Evolutionary conservation across 805 yeast species (phyloP).

Genomic region (Metschnikowia baotianmanensis): DNA sequence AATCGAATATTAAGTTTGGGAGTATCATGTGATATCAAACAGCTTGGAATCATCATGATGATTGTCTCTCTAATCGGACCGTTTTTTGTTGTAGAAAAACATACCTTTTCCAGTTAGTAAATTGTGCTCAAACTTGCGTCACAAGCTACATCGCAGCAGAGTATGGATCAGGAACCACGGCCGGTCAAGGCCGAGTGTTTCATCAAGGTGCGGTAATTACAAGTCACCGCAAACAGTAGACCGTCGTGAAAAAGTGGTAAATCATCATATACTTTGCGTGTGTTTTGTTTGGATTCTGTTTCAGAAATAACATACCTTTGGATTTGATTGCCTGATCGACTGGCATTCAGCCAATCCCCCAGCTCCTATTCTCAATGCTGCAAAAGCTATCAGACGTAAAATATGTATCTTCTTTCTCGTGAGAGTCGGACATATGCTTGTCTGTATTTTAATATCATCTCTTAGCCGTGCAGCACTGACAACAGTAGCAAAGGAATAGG

Average conservation of each 20-base stretch:
- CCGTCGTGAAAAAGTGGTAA: slow-evolving; percentile 52
- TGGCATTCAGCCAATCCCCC: slow-evolving; percentile 15
- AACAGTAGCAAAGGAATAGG: slow-evolving; percentile 18
- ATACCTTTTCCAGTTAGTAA: slow-evolving; percentile 10
- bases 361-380: slow-evolving; percentile 23
- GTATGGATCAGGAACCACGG: slow-evolving; percentile 46
- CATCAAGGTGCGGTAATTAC: slow-evolving; percentile 46
- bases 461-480: slow-evolving; percentile 32
- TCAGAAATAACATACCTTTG: slow-evolving; percentile 17
- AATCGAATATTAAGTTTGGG: slow-evolving; percentile 31
- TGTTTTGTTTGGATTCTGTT: background rate
- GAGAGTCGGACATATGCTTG: slow-evolving; percentile 98
- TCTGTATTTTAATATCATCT: slow-evolving; percentile 76
- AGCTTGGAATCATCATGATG: slow-evolving; percentile 15
- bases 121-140: background rate
- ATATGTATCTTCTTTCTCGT: slow-evolving; percentile 53
- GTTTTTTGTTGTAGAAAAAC: background rate
- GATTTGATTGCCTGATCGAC: slow-evolving; percentile 14
- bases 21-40: slow-evolving; percentile 24
- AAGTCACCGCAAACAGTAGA: slow-evolving; percentile 47
- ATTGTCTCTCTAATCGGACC: background rate
- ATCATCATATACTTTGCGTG: slow-evolving; percentile 40
- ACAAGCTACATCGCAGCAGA: background rate
- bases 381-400: slow-evolving; percentile 45
- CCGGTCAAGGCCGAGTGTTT: slow-evolving; percentile 49